A percentile compares a stretch with the other conserved stretches of the same genome.
phyloP scores from a whole-genome alignment of 164 flowering plant genomes.

The Umbellularia californica region DNA sequence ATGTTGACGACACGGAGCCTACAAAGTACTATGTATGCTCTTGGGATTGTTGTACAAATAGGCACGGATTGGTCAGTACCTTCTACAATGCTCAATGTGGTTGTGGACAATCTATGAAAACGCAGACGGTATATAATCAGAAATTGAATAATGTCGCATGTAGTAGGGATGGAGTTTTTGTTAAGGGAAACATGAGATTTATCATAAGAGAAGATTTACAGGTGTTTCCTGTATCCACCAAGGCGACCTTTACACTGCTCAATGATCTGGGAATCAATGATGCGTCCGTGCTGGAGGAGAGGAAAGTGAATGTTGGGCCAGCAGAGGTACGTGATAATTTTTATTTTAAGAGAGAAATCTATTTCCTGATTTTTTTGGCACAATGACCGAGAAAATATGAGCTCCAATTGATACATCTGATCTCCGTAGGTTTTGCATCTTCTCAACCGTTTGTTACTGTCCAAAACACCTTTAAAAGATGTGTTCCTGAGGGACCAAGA shows the following conservation, averaged over 20 bases:
- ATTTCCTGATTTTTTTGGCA: too few relatives aligned
- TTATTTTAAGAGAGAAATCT: too few relatives aligned
- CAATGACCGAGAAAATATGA: too few relatives aligned
- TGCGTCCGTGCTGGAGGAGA: not conserved
- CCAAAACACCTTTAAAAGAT: not conserved
- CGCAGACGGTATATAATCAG: not conserved
- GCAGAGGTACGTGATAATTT: not conserved
- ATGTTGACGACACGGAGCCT: not conserved
- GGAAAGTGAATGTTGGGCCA: not conserved
- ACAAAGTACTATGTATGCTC: not conserved
- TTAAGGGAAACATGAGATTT: not conserved
- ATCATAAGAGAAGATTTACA: not conserved
- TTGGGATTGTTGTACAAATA: too few relatives aligned
- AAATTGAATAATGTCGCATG: not conserved
- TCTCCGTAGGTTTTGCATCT: not conserved
- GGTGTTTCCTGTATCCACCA: not conserved
- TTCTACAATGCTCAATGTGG: not conserved
- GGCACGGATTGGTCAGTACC: not conserved
- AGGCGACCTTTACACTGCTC: not conserved
- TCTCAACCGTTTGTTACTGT: not conserved
- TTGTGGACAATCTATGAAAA: not conserved
- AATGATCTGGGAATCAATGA: not conserved
- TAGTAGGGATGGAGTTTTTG: not conserved
- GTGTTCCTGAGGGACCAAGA: not conserved
- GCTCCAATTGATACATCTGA: too few relatives aligned